A percentile compares a stretch with the other conserved stretches of the same genome.
phyloP scores from a whole-genome alignment of 352 stramenopile genomes.

The Phytophthora sansomeana region DNA sequence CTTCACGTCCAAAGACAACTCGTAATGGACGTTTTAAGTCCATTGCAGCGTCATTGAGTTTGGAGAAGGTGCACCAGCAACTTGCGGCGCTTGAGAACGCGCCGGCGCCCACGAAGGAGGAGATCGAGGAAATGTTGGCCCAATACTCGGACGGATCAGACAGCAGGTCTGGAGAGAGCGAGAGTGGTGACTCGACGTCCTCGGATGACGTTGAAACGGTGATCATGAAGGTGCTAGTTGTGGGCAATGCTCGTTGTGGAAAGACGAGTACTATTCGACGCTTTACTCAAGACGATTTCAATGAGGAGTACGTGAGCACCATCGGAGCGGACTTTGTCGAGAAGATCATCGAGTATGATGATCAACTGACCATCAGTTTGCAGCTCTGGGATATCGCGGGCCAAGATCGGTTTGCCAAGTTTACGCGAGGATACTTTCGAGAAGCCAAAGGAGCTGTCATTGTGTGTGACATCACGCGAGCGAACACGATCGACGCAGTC shows the following conservation, averaged over 20 bases:
- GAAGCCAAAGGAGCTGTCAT: constrained; percentile 85
- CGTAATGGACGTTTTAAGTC: constrained; percentile 14
- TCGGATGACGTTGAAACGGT: constrained; percentile 48
- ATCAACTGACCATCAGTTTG: constrained; percentile 64
- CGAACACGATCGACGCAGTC: constrained; percentile 88
- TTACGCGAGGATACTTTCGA: constrained; percentile 88
- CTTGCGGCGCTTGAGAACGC: constrained; percentile 56
- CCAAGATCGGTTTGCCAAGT: constrained; percentile 90
- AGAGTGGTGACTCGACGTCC: constrained; percentile 20
- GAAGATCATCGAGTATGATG: constrained; percentile 77
- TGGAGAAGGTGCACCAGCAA: constrained; percentile 60
- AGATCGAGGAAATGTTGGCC: constrained; percentile 70
- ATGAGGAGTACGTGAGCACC: constrained; percentile 86
- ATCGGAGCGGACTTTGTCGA: constrained; percentile 90
- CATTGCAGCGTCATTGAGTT: constrained; percentile 31
- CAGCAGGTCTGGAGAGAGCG: constrained; percentile 6
- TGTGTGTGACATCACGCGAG: constrained; percentile 89
- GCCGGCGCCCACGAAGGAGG: constrained; percentile 52
- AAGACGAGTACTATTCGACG: constrained; percentile 89
- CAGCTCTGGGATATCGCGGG: constrained; percentile 92
- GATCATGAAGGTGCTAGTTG: constrained; percentile 89
- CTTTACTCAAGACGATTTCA: constrained; percentile 77
- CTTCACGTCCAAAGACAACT: constrained; percentile 2
- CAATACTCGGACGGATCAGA: constrained; percentile 51
- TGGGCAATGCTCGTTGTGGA: constrained; percentile 89